Evolutionary conservation across 139 green algal species (phyloP).

Genomic region (Picochlorum sp.): DNA sequence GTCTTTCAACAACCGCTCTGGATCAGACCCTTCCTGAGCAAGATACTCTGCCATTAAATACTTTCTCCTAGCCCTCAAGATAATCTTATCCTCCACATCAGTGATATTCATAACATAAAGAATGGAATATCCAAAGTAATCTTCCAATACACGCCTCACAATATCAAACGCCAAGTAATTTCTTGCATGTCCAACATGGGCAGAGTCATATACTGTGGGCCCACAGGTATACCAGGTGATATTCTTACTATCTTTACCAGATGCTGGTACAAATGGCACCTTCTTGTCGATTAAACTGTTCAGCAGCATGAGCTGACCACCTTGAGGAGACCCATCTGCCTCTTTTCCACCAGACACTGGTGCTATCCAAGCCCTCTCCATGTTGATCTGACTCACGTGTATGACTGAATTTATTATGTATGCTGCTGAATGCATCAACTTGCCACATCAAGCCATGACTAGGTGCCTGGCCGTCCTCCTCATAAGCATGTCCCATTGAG

Average conservation of each 20-base stretch:
- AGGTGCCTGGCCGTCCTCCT: too few relatives aligned
- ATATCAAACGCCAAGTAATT: slow-evolving; percentile 99
- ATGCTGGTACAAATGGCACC: slow-evolving; percentile 66
- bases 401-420: not conserved
- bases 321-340: not conserved
- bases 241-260: slow-evolving; percentile 48
- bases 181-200: slow-evolving; percentile 91
- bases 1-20: slow-evolving; percentile 7
- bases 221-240: slow-evolving; percentile 92
- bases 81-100: slow-evolving; percentile 94
- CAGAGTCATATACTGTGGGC: slow-evolving; percentile 92
- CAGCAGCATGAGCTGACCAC: slow-evolving; percentile 50
- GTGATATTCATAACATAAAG: slow-evolving; percentile 98
- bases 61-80: slow-evolving; percentile 79
- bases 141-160: slow-evolving; percentile 86
- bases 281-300: slow-evolving; percentile 83
- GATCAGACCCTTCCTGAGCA: not conserved
- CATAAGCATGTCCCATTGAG: too few relatives aligned
- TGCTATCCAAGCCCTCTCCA: slow-evolving; percentile 3
- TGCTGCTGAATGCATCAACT: too few relatives aligned
- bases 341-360: slow-evolving; percentile 4
- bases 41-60: slow-evolving; percentile 74
- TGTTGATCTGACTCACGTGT: not conserved
- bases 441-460: too few relatives aligned
- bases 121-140: slow-evolving; percentile 93